Percentiles rank a stretch among this genome's conserved stretches.
phyloP scores from a whole-genome alignment of 371 early-diverging fungal genomes.

The Capillidium heterosporum region DNA sequence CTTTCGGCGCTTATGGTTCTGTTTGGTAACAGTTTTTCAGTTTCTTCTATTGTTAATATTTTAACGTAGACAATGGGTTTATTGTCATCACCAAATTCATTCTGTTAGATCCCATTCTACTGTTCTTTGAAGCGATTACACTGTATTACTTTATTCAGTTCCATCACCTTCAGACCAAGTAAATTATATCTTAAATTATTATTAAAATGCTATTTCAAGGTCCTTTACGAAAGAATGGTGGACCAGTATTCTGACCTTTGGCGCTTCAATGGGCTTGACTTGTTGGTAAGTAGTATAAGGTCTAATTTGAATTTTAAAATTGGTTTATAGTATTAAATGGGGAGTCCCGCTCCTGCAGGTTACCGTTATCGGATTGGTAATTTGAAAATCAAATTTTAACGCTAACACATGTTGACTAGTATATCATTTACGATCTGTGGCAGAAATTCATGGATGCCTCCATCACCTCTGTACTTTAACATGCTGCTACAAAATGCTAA shows the following conservation, averaged over 20 bases:
- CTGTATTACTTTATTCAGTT: conserved; percentile 56
- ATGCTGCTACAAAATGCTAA: background rate
- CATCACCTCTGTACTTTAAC: conserved; percentile 28
- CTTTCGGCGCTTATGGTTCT: conserved; percentile 64
- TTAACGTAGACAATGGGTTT: conserved; percentile 35
- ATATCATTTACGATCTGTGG: conserved; percentile 92
- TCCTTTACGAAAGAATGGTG: background rate
- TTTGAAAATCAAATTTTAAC: background rate
- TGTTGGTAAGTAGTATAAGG: background rate
- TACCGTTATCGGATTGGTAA: conserved; percentile 77
- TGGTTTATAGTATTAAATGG: conserved; percentile 1
- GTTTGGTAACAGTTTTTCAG: conserved; percentile 31
- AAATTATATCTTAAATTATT: background rate
- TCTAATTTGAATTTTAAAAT: background rate
- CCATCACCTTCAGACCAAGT: conserved; percentile 23
- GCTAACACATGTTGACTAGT: conserved; percentile 11
- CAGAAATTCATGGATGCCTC: conserved; percentile 66
- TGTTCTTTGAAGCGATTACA: conserved; percentile 77
- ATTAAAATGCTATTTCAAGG: background rate
- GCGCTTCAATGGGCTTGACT: background rate
- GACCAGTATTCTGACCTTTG: background rate
- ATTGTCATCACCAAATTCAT: conserved; percentile 87
- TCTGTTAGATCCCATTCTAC: conserved; percentile 91
- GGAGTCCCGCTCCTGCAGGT: conserved; percentile 57
- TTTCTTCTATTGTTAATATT: background rate